Conservation (phyloP, 2,329 filamentous ascomycete genomes). For the Phoma sp. region DNA sequence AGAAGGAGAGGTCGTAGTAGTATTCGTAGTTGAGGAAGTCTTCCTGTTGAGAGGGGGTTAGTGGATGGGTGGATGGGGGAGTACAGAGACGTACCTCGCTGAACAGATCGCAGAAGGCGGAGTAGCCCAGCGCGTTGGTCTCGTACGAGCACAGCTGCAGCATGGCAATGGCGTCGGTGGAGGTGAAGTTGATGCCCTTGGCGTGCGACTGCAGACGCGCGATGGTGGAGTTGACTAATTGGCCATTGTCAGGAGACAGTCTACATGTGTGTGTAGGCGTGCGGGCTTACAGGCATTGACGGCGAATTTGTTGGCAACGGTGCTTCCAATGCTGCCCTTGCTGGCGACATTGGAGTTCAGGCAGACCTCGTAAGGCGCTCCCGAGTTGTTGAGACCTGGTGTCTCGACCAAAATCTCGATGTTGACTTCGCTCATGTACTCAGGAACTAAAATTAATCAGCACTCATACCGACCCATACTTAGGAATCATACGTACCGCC, state of each 20-base stretch:
- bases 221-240: conserved; percentile 32
- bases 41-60: conserved; percentile 18
- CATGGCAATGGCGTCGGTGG: conserved; percentile 49
- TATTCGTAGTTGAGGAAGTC: conserved; percentile 55
- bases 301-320: conserved; percentile 31
- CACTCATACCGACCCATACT: neutral
- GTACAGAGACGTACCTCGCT: conserved; percentile 27
- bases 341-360: conserved; percentile 37
- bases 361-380: conserved; percentile 39
- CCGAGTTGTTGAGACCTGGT: conserved; percentile 34
- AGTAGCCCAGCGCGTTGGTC: conserved; percentile 51
- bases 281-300: conserved; percentile 23
- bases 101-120: conserved; percentile 52
- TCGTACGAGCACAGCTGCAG: conserved; percentile 47
- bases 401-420: conserved; percentile 40
- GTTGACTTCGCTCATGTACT: conserved; percentile 36
- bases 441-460: conserved; percentile 22
- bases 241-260: neutral
- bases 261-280: neutral
- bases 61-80: neutral
- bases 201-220: conserved; percentile 37
- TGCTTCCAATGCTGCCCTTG: conserved; percentile 36
- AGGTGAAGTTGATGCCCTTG: conserved; percentile 37
- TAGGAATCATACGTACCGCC: conserved; percentile 13
- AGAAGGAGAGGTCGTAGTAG: conserved; percentile 51